Evolutionary conservation across 371 early-diverging fungal genomes (phyloP), one percentile per base, ranked within the genome.

Genomic region (Mortierella sp.): DNA sequence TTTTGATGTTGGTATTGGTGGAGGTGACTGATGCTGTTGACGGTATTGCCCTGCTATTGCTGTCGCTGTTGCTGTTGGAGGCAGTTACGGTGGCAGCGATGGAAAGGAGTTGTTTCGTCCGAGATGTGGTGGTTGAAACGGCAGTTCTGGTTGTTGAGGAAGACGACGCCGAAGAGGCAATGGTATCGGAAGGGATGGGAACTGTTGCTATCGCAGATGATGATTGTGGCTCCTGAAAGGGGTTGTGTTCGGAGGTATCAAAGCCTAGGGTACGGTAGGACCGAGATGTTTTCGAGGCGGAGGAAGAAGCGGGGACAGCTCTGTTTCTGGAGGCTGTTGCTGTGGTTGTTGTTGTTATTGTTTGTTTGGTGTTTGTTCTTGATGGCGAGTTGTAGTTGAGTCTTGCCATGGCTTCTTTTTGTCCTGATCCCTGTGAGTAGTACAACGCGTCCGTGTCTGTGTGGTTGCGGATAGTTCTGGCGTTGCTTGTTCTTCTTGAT

Each of bases 231-330:
- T 75, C 75, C 16, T 80, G 80, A 31, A 80, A 80, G 43, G 80
- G 80, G 48, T 80, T 80, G 50, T 43, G 74, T 31, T 73, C 69
- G 3, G 57, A 6, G 55, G 74, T 78, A 61, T 79, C 75, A 40
- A 48, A 80, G 40, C 40, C 40, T 24, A 37, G 24, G 9, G 34
- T 21, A 21, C 43, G 34, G 67, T 40, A 67, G 6, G 67, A 67
- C 24, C 40, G 67, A 8, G 67, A 40, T 61, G 34, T 14, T 14
- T 31, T 31, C 3, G 59, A 59, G 24, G 53, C 5, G 28, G 61
- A 31, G 21, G 61, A 19, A 19, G 61, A 19, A 19, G 61, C 3
- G 24, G 40, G 24, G 67, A 24, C 67, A 24, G 10, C 21, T 24
- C 11, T 67, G 24, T 37, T 67, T 2, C 11, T 67, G 34, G 64